These are phyloP conservation scores for Fusarium circinatum DNA, from an alignment of 2,329 filamentous ascomycete species.

Conservation along the genomic window DNA sequence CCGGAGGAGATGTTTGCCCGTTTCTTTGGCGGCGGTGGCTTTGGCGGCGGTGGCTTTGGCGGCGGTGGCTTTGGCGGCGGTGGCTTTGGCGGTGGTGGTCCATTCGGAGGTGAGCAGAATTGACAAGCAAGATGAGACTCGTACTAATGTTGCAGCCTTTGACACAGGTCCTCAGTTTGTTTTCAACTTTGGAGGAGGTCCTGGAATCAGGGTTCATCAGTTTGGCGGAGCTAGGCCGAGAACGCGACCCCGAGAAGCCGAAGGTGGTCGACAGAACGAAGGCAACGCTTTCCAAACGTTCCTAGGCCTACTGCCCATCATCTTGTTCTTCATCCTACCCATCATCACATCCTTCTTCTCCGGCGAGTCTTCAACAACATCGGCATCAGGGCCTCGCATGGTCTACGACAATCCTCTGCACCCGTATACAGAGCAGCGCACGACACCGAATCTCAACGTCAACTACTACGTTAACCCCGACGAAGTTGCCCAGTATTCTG, in stretches of 20 bases:
- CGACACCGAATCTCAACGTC: slow-evolving; percentile 75
- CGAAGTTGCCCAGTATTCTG: slow-evolving; percentile 77
- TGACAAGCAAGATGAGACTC: not conserved
- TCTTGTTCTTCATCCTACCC: slow-evolving; percentile 88
- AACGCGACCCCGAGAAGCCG: slow-evolving; percentile 75
- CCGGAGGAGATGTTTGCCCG: slow-evolving; percentile 97
- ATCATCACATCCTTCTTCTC: slow-evolving; percentile 84
- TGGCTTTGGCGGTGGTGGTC: slow-evolving; percentile 73
- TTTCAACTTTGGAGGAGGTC: slow-evolving; percentile 93
- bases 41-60: slow-evolving; percentile 85
- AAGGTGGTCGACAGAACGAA: slow-evolving; percentile 57
- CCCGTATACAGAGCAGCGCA: slow-evolving; percentile 79
- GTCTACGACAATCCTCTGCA: slow-evolving; percentile 77
- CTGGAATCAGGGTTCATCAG: slow-evolving; percentile 92
- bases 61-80: slow-evolving; percentile 83
- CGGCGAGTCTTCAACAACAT: slow-evolving; percentile 53
- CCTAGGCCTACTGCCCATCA: slow-evolving; percentile 83
- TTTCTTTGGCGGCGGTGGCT: slow-evolving; percentile 86
- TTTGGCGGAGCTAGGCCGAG: slow-evolving; percentile 86
- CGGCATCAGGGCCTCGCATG: slow-evolving; percentile 69
- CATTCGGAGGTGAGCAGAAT: slow-evolving; percentile 54
- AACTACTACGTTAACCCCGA: slow-evolving; percentile 86
- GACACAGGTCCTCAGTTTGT: slow-evolving; percentile 88
- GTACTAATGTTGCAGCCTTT: slow-evolving; percentile 61
- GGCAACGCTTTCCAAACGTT: slow-evolving; percentile 68